These are phyloP conservation scores for Triticum turgidum DNA, from an alignment of 176 grass and related monocot species.

Conservation along the genomic window DNA sequence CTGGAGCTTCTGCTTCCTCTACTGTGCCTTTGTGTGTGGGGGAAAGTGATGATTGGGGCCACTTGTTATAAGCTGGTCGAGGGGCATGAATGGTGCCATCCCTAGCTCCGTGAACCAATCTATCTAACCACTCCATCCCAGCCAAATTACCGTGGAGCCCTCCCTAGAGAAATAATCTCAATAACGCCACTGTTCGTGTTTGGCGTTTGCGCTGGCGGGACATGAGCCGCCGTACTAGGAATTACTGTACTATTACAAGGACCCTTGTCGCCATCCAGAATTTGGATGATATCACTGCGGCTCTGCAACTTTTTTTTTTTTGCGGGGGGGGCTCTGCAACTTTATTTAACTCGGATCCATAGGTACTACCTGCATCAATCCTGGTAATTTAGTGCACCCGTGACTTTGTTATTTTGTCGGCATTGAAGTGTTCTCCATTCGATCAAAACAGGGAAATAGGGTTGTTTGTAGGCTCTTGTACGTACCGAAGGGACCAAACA, in stretches of 20 bases:
- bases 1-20: neutral
- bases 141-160: constrained; percentile 21
- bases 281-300: neutral
- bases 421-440: no score
- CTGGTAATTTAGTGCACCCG: no score
- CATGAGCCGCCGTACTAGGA: no score
- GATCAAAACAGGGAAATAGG: no score
- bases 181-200: neutral
- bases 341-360: neutral
- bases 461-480: no score
- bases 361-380: no score
- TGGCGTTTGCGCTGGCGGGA: neutral
- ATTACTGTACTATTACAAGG: no score
- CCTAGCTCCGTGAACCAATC: neutral
- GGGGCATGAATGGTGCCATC: neutral
- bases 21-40: neutral
- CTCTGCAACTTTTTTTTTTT: neutral
- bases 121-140: neutral
- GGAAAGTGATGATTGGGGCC: neutral
- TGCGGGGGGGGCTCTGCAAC: neutral
- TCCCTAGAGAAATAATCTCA: neutral
- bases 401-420: no score
- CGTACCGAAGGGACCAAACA: no score
- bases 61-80: neutral
- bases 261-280: neutral